Evolutionary conservation across 306 rosid genomes (phyloP).

Genomic region (Trifolium subterraneum): DNA sequence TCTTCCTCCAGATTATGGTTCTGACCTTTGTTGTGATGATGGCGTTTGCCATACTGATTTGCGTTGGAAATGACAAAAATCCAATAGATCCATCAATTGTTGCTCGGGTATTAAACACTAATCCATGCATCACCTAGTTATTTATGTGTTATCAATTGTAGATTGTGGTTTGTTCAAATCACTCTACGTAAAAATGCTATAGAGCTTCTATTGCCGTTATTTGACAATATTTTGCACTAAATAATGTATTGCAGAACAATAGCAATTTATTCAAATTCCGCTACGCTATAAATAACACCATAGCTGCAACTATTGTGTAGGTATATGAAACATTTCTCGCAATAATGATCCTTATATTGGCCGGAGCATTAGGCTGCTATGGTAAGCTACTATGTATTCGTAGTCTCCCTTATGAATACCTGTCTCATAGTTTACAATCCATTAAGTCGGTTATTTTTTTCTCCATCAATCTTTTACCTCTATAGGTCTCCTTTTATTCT

Average conservation of each 20-base stretch:
- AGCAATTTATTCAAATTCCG: background rate
- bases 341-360: conserved; percentile 49
- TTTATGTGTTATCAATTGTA: background rate
- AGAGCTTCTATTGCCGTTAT: background rate
- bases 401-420: conserved; percentile 1
- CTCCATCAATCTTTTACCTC: background rate
- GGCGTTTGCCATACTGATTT: conserved; percentile 56
- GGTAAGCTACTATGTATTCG: conserved; percentile 48
- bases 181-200: background rate
- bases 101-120: conserved; percentile 57
- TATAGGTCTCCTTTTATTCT: conserved; percentile 62
- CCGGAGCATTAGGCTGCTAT: conserved; percentile 69
- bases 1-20: conserved; percentile 59
- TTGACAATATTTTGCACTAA: background rate
- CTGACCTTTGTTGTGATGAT: conserved; percentile 55
- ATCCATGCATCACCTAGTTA: background rate
- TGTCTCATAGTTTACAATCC: background rate
- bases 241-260: background rate
- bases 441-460: background rate
- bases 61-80: conserved; percentile 61
- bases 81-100: conserved; percentile 59
- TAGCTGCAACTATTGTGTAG: conserved; percentile 46
- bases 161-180: background rate
- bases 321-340: conserved; percentile 65
- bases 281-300: background rate